Base-by-base conservation (phyloP, 1,139 yeast species). In the Ogataea hybrid region DNA sequence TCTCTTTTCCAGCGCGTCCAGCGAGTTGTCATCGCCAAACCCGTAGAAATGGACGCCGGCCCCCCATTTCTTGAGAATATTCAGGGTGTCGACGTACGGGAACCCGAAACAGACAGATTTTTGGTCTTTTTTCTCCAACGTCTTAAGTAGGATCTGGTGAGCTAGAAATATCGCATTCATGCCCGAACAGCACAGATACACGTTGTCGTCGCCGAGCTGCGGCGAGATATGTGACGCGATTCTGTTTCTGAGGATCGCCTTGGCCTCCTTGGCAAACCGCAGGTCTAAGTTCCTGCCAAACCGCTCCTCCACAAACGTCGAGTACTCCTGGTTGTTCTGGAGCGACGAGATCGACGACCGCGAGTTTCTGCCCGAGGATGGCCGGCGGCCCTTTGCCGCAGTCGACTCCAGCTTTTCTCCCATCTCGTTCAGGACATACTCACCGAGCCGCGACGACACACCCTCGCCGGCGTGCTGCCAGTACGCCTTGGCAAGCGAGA, bases 401-500 rank as follows among this genome's bases (percentile, higher is more conserved):
- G 58, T 47, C 18, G 44, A 41, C 32, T 56, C 51, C 33, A 63
- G 45, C 54, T 67, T 63, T 18, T 68, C 65, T 52, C 78, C 73
- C 53, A 85, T 67, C 53, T 80, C 86, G 46, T 77, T 78, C 45
- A 84, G 64, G 32, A 86, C 79, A 57, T 87, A 92, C 61, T 90
- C 97, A 1, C 90, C 97, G 64, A 83, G 69, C 55, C 97, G 70
- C 9, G 96, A 86, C 15, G 96, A 86, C 32, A 92, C 77, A 10
- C 96, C 96, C 63, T 92, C 97, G 25, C 98, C 98, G 0, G 95
- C 72, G 57, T 90, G 97, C 61, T 90, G 97, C 98, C 98, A 92
- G 65, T 86, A 92, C 54, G 79, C 80, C 60, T 88, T 89, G 25
- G 94, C 92, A 5, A 84, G 61, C 1, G 77, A 63, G 50, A 70